Evolutionary conservation across 2,329 filamentous ascomycete genomes (phyloP), one percentile per base, ranked within the genome.

Genomic region (Elsinoe arachidis): DNA sequence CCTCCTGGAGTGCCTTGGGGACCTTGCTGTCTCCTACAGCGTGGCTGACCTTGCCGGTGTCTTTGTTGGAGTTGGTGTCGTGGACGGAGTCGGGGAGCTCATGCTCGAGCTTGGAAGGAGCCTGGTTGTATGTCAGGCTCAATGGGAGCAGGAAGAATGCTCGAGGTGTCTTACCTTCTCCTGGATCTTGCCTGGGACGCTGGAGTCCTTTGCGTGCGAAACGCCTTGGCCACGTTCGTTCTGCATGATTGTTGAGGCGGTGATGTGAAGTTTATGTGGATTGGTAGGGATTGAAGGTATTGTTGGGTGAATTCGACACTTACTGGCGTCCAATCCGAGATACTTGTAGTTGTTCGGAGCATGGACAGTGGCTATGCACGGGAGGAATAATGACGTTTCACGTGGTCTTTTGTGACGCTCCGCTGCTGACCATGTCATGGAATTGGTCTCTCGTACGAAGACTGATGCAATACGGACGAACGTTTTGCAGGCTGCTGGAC

Each of bases 1-100:
- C 70, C 64, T 76, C 71, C 62, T 77, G 74, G 5, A 76, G 61
- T 23, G 68, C 66, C 65, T 73, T 66, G 10, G 75, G 75, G 0
- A 77, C 74, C 15, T 70, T 72, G 14, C 68, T 71, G 19, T 65
- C 66, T 5, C 71, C 68, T 49, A 69, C 68, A 2, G 72, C 73
- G 61, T 75, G 73, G 2, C 70, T 71, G 61, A 72, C 63, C 57
- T 72, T 69, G 58, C 68, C 68, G 30, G 70, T 68, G 30, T 69
- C 59, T 14, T 61, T 30, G 63, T 66, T 66, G 58, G 56, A 64
- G 41, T 68, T 66, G 1, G 72, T 73, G 59, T 72, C 66, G 62
- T 74, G 72, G 12, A 72, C 66, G 6, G 63, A 60, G 59, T 75
- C 69, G 14, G 72, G 73, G 3, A 75, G 66, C 46, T 65, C 63